phyloP scores from a whole-genome alignment of 2,329 filamentous ascomycete species.

The Lachnellula suecica region DNA sequence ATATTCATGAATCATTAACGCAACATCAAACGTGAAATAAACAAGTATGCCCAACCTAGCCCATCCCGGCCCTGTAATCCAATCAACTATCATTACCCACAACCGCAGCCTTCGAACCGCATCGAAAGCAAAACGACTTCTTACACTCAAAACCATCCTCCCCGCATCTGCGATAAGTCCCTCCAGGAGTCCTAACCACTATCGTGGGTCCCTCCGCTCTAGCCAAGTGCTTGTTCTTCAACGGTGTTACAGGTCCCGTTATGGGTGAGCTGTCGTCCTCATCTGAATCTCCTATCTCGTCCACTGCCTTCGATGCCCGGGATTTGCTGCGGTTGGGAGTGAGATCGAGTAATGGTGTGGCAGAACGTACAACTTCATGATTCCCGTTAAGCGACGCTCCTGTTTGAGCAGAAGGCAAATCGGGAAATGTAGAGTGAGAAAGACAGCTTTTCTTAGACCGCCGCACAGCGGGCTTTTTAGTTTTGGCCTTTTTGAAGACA shows the following conservation, averaged over 20 bases:
- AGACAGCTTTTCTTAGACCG: background rate
- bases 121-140: conserved; percentile 60
- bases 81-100: background rate
- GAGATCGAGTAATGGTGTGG: conserved; percentile 26
- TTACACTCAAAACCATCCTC: conserved; percentile 55
- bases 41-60: no score
- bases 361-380: conserved; percentile 5
- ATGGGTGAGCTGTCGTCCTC: conserved; percentile 13
- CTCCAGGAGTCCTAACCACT: conserved; percentile 47
- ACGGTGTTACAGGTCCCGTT: conserved; percentile 10
- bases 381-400: background rate
- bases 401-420: background rate
- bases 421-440: background rate
- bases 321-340: conserved; percentile 18
- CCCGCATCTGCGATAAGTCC: conserved; percentile 51
- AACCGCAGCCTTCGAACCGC: conserved; percentile 27
- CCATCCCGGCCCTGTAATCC: no score
- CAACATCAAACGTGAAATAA: no score
- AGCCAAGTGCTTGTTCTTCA: conserved; percentile 1
- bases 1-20: no score
- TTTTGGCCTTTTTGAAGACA: background rate
- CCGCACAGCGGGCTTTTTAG: background rate
- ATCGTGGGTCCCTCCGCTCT: conserved; percentile 13
- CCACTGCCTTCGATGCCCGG: background rate
- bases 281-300: conserved; percentile 17